Evolutionary conservation across 441 rosid species (phyloP).

Genomic region (Breynia disticha): DNA sequence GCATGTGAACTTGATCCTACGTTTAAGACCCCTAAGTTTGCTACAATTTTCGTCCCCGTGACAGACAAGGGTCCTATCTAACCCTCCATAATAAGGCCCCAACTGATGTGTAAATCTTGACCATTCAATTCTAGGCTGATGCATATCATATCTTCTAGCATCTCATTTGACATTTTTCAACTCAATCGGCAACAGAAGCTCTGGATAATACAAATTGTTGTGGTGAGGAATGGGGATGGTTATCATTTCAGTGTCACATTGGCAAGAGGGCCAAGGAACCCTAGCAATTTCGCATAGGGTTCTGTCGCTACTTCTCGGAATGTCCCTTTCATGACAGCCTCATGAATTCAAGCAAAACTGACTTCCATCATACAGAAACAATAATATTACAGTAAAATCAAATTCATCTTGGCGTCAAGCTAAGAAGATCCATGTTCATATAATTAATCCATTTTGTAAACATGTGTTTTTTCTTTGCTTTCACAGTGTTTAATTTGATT

Average conservation of each 20-base stretch:
- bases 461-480: no score
- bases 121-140: constrained; percentile 4
- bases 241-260: background rate
- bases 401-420: background rate
- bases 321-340: constrained; percentile 37
- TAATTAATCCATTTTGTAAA: background rate
- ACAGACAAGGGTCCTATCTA: constrained; percentile 3
- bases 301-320: background rate
- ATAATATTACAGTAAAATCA: background rate
- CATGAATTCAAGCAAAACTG: constrained; percentile 14
- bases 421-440: background rate
- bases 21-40: background rate
- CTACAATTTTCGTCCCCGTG: background rate
- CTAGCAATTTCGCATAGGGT: constrained; percentile 1
- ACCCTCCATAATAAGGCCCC: constrained; percentile 18
- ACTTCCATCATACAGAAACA: constrained; percentile 17
- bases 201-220: background rate
- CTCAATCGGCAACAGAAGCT: background rate
- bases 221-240: background rate
- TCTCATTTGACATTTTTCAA: background rate
- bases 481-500: no score
- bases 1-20: background rate
- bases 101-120: background rate
- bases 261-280: constrained; percentile 1
- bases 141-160: background rate